Percentiles rank a stretch among this genome's conserved stretches.
phyloP scores from a whole-genome alignment of 2,329 filamentous ascomycete genomes.

The Colletotrichum sp. region DNA sequence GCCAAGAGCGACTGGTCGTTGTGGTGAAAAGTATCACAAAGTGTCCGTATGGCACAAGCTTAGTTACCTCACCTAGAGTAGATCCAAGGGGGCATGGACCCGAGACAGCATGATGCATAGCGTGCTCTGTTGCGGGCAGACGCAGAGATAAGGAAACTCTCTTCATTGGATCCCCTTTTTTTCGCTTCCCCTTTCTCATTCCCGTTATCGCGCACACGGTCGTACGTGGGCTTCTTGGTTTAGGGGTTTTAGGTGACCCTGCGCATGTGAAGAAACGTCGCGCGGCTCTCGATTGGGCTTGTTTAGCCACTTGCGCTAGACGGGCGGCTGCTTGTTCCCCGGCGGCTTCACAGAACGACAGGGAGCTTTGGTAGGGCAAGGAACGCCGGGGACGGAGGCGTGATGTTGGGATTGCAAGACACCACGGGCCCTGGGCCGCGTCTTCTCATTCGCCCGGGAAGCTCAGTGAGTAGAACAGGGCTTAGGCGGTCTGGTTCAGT shows the following conservation, averaged over 20 bases:
- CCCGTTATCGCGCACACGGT: constrained; percentile 9
- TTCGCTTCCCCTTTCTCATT: background rate
- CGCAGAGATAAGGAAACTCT: constrained; percentile 13
- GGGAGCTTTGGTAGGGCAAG: background rate
- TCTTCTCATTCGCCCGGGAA: background rate
- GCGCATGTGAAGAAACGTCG: constrained; percentile 11
- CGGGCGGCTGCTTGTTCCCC: background rate
- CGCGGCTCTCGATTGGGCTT: background rate
- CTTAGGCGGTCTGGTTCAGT: background rate
- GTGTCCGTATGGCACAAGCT: background rate
- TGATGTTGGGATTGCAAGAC: background rate
- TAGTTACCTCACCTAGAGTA: background rate
- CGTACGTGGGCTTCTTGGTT: background rate
- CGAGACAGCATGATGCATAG: constrained; percentile 2
- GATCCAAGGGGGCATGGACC: background rate
- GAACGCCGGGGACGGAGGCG: background rate
- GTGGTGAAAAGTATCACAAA: background rate
- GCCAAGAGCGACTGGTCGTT: background rate
- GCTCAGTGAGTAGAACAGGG: background rate
- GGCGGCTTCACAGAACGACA: background rate
- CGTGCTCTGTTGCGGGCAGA: background rate
- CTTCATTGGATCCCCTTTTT: background rate
- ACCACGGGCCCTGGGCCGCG: background rate
- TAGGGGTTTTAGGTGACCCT: background rate
- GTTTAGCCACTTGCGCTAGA: background rate